A percentile compares a stretch with the other conserved stretches of the same genome.
Evolutionary conservation across 1,284 basidiomycete genomes (phyloP).

Genomic region (Meripilus lineatus): DNA sequence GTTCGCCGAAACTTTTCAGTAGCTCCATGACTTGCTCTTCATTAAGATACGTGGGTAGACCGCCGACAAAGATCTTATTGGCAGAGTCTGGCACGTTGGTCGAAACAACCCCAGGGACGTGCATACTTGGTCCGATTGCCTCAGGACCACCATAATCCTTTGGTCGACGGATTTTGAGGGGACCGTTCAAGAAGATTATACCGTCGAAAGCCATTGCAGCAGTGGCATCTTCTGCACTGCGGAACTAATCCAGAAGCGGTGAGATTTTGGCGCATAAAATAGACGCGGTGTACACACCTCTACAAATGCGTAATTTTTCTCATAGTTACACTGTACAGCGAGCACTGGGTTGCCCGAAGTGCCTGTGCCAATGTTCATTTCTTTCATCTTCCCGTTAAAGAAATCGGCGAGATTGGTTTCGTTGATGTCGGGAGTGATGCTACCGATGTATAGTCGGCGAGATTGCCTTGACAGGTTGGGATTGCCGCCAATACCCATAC

Average conservation of each 20-base stretch:
- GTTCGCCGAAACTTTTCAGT: constrained; percentile 94
- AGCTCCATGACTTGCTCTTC: constrained; percentile 98
- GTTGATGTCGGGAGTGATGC: constrained; percentile 88
- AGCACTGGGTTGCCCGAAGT: constrained; percentile 87
- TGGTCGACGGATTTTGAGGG: constrained; percentile 93
- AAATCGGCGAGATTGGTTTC: constrained; percentile 88
- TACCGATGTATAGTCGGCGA: constrained; percentile 92
- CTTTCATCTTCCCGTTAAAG: constrained; percentile 94
- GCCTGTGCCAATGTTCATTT: constrained; percentile 82
- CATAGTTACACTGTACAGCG: constrained; percentile 92
- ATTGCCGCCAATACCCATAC: constrained; percentile 79
- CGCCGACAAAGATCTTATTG: constrained; percentile 98
- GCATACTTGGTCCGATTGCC: constrained; percentile 58
- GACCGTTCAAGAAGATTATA: constrained; percentile 88
- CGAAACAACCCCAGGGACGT: constrained; percentile 93
- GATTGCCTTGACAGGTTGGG: constrained; percentile 88
- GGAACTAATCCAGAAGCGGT: constrained; percentile 62
- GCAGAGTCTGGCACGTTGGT: constrained; percentile 95
- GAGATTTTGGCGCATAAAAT: constrained; percentile 11
- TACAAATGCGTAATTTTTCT: constrained; percentile 97
- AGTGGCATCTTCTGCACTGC: constrained; percentile 93
- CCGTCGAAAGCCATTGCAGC: constrained; percentile 97
- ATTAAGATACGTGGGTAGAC: constrained; percentile 90
- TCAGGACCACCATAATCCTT: constrained; percentile 90
- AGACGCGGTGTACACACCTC: constrained; percentile 73